Conservation (phyloP, 345 rosid genomes). For the Salix udensis region DNA sequence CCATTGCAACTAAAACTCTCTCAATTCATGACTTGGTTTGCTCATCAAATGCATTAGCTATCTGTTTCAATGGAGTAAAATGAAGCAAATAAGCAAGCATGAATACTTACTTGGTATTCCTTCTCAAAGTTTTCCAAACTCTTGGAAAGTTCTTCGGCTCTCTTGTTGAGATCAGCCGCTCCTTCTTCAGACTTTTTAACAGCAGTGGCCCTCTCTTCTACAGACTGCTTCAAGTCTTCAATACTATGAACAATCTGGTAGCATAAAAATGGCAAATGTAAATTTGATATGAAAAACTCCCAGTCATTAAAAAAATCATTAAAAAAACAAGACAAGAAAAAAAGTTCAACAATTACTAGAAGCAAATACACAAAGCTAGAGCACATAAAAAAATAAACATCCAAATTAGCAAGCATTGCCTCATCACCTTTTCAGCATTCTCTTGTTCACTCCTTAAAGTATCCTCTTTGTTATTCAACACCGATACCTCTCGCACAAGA, state of each 20-base stretch:
- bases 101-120: conserved; percentile 70
- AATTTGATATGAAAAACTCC: conserved; percentile 1
- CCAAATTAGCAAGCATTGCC: conserved; percentile 1
- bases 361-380: conserved; percentile 9
- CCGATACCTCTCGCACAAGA: conserved; percentile 69
- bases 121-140: conserved; percentile 69
- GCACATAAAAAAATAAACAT: conserved; percentile 8
- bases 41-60: background rate
- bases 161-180: conserved; percentile 63
- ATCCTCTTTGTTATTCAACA: conserved; percentile 71
- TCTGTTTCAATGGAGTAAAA: background rate
- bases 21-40: conserved; percentile 11
- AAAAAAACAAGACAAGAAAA: background rate
- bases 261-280: conserved; percentile 20
- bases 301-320: background rate
- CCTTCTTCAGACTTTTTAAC: conserved; percentile 82
- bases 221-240: conserved; percentile 73
- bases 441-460: conserved; percentile 63
- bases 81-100: background rate
- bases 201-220: conserved; percentile 66
- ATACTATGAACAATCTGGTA: conserved; percentile 58
- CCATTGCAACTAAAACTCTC: conserved; percentile 14
- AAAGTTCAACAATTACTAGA: background rate
- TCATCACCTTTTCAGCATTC: conserved; percentile 67
- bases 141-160: conserved; percentile 65